Conservation (phyloP, 768 basidiomycete genomes). For the Hygrocybe punicea region DNA sequence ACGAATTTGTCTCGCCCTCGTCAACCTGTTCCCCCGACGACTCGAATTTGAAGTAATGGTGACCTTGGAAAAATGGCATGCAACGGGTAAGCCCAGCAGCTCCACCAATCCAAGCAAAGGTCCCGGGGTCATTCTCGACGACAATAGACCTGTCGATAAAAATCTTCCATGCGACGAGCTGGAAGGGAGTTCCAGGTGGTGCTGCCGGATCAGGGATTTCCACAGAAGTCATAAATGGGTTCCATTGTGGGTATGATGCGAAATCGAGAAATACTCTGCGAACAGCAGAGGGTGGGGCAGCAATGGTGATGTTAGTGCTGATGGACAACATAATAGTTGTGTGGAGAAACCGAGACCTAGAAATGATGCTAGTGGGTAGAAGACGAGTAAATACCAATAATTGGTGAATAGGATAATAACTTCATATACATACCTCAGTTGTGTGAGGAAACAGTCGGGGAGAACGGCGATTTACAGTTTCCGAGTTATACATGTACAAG, state of each 20-base stretch:
- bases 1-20: not conserved
- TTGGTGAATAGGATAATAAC: no score
- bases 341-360: not conserved
- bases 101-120: slow-evolving; percentile 1
- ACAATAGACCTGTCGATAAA: slow-evolving; percentile 1
- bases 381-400: no score
- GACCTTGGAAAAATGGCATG: not conserved
- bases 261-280: slow-evolving; percentile 5
- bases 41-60: slow-evolving; percentile 5
- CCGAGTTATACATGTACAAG: no score
- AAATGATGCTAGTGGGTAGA: not conserved
- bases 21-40: not conserved
- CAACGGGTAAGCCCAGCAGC: not conserved
- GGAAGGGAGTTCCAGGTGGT: slow-evolving; percentile 1
- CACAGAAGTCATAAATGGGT: not conserved
- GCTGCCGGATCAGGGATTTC: slow-evolving; percentile 1
- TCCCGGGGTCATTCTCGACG: not conserved
- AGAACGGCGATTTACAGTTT: no score
- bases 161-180: not conserved
- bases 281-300: slow-evolving; percentile 1
- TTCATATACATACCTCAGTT: no score
- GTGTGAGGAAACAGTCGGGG: no score
- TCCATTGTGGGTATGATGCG: slow-evolving; percentile 2
- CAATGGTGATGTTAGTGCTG: not conserved
- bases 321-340: not conserved